Base-by-base conservation (phyloP, 192 early-diverging fungal species). In the Podila epigama region DNA sequence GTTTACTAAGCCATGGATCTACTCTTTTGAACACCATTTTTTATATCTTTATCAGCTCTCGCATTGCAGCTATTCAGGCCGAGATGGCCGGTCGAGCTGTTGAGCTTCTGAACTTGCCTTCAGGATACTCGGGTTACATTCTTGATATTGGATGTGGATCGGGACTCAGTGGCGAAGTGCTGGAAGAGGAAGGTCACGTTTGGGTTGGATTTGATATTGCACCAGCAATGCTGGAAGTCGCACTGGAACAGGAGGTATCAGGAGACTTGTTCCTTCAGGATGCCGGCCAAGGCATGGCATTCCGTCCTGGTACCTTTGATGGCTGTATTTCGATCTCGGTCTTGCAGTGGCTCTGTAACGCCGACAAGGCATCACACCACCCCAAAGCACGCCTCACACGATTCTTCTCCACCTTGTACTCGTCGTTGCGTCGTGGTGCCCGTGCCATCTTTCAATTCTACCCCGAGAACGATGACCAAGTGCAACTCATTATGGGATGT, bases 401-500 rank as follows among this genome's bases (percentile, higher is more conserved):
- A 18, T 99, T 99, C 82, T 99, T 99, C 65, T 88, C 91, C 11
- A 95, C 96, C 10, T 81, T 98, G 29, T 98, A 95, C 69, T 94
- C 93, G n/a, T 85, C 94, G 11, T 80, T 98, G 68, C 80, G 90
- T 42, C 84, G 94, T 13, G 96, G 96, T 13, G 93, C 95, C 11
- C 84, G 95, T n/a, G 95, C 95, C 11, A 87, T 99, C 28, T 99
- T 98, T 84, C 97, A 99, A 84, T 97, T 99, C 66, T 98, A 99
- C 73, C 97, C 97, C 1, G 96, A 97, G 79, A 96, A 97, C 80
- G 92, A 95, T 61, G 84, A 91, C 54, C 97, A 99, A 80, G 88
- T 96, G 39, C 92, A 99, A 68, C 85, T 98, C 84, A 94, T 99
- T 60, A 91, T 96, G 75, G 85, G 89, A 42, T 82, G 82, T 8